These are phyloP conservation scores for Penicillium nordicum DNA, from an alignment of 2,329 filamentous ascomycete genomes.

Conservation along the genomic window DNA sequence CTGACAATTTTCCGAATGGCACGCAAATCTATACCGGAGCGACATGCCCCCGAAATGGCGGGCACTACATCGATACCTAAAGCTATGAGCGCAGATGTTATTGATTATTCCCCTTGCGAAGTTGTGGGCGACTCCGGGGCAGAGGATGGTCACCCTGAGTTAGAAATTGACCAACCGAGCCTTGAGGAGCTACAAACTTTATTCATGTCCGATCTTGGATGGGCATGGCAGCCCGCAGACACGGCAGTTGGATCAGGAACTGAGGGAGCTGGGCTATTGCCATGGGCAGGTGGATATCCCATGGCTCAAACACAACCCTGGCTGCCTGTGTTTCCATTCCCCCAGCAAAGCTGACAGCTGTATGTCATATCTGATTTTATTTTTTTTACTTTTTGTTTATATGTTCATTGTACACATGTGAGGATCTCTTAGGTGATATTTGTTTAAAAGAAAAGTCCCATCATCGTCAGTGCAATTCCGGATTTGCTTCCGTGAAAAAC, in stretches of 20 bases:
- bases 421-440: too few species aligned
- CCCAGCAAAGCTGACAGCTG: slow-evolving; percentile 12
- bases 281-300: slow-evolving; percentile 22
- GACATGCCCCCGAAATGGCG: slow-evolving; percentile 23
- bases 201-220: slow-evolving; percentile 26
- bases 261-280: slow-evolving; percentile 18
- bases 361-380: too few species aligned
- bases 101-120: not conserved
- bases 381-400: too few species aligned
- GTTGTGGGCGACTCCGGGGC: not conserved
- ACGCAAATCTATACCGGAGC: slow-evolving; percentile 24
- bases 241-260: slow-evolving; percentile 24
- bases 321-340: slow-evolving; percentile 22
- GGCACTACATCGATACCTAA: slow-evolving; percentile 10
- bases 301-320: slow-evolving; percentile 16
- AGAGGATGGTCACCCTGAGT: not conserved
- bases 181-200: slow-evolving; percentile 21
- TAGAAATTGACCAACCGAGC: slow-evolving; percentile 8
- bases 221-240: slow-evolving; percentile 24
- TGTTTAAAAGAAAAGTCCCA: too few species aligned
- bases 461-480: not conserved
- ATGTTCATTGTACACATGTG: too few species aligned
- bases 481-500: not conserved
- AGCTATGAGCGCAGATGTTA: not conserved
- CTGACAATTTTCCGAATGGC: slow-evolving; percentile 28